phyloP scores from a whole-genome alignment of 2,329 filamentous ascomycete genomes.

The Septoria petroselini region DNA sequence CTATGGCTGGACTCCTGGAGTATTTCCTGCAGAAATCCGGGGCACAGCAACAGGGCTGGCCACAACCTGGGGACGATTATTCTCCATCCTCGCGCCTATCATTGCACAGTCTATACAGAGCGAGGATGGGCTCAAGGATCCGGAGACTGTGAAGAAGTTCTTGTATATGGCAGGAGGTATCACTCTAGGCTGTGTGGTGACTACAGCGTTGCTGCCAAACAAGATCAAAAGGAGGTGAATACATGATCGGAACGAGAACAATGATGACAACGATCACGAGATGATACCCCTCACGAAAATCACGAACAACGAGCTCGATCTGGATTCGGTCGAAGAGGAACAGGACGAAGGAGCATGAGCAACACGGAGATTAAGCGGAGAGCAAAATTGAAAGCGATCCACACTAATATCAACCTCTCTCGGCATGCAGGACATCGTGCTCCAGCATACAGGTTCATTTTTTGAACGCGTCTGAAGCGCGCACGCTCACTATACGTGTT shows the following conservation, averaged over 20 bases:
- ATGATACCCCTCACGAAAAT: background rate
- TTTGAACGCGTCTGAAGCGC: background rate
- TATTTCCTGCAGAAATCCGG: constrained; percentile 50
- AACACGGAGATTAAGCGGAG: background rate
- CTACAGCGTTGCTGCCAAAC: constrained; percentile 49
- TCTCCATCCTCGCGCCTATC: constrained; percentile 57
- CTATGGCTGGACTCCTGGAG: constrained; percentile 53
- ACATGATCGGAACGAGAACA: background rate
- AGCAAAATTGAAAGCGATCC: too few relatives aligned
- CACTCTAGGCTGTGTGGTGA: constrained; percentile 53
- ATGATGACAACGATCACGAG: background rate
- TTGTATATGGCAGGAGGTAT: constrained; percentile 57
- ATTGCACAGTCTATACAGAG: constrained; percentile 49
- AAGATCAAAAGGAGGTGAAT: constrained; percentile 39
- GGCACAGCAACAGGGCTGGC: constrained; percentile 54
- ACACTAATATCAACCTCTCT: too few relatives aligned
- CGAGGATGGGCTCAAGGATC: constrained; percentile 16
- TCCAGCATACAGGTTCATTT: background rate
- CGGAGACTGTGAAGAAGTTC: constrained; percentile 47
- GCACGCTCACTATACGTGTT: background rate
- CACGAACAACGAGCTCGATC: background rate
- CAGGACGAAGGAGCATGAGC: background rate
- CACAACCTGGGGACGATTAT: constrained; percentile 58
- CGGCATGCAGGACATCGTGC: background rate
- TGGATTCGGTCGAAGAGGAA: too few relatives aligned